Percentiles rank a stretch among this genome's conserved stretches.
Conservation (phyloP, 371 early-diverging fungal species). For the Mucor saturninus region DNA sequence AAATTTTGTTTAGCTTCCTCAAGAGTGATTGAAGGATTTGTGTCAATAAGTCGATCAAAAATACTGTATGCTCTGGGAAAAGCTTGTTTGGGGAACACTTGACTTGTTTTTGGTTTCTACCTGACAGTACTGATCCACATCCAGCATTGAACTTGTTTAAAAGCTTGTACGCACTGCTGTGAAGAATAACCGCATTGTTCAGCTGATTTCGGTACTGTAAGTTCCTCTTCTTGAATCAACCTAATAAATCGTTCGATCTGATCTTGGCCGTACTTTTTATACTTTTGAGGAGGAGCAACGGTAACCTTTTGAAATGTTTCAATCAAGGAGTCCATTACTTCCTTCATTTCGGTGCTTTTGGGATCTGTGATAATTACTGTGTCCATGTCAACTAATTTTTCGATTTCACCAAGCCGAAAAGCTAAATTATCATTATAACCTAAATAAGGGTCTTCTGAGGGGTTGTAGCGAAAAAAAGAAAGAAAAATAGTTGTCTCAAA, state of each 20-base stretch:
- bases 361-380: not conserved
- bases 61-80: conserved; percentile 18
- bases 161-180: conserved; percentile 20
- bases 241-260: conserved; percentile 21
- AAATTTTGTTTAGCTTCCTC: conserved; percentile 22
- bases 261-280: conserved; percentile 18
- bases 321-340: conserved; percentile 12
- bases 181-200: conserved; percentile 16
- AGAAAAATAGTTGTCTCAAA: not conserved
- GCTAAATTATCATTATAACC: conserved; percentile 1
- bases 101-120: conserved; percentile 2
- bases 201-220: conserved; percentile 21
- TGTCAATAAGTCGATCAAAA: conserved; percentile 21
- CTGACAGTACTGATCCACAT: conserved; percentile 15
- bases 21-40: conserved; percentile 20
- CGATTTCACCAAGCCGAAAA: not conserved
- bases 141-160: conserved; percentile 22
- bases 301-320: conserved; percentile 18
- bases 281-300: conserved; percentile 9
- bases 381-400: conserved; percentile 1
- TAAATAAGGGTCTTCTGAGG: conserved; percentile 1
- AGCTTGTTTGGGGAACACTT: conserved; percentile 15
- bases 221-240: conserved; percentile 20
- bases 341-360: conserved; percentile 16
- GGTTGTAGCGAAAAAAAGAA: not conserved